These are phyloP conservation scores for Xanthoparmelia taractica DNA, from an alignment of 495 filamentous ascomycete species.

Conservation along the genomic window DNA sequence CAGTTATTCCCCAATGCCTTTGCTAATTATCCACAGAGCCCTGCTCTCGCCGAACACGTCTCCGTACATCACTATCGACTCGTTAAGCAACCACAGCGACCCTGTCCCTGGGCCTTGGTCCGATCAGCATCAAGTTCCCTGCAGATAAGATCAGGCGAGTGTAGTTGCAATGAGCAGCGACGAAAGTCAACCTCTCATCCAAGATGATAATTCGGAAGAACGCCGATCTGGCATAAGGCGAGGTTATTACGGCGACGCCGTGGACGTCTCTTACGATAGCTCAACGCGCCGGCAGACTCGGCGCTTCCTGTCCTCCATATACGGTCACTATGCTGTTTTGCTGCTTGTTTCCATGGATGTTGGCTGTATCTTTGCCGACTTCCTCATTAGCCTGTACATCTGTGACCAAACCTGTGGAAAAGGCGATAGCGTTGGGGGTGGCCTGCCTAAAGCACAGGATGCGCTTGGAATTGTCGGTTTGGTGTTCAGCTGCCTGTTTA, in stretches of 20 bases:
- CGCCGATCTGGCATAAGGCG: background rate
- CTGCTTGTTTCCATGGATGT: constrained; percentile 50
- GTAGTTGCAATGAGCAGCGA: constrained; percentile 4
- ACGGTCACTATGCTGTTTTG: constrained; percentile 52
- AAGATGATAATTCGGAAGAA: background rate
- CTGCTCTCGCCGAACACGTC: background rate
- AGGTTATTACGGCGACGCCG: constrained; percentile 9
- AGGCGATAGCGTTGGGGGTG: constrained; percentile 28
- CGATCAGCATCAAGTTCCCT: background rate
- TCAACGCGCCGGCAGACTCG: constrained; percentile 22
- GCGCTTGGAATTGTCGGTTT: constrained; percentile 40
- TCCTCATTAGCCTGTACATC: constrained; percentile 52
- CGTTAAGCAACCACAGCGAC: background rate
- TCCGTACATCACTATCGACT: background rate
- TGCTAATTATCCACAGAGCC: background rate
- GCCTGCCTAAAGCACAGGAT: constrained; percentile 34
- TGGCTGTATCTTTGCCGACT: constrained; percentile 51
- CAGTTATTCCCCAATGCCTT: background rate
- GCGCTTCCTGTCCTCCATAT: constrained; percentile 44
- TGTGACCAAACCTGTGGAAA: constrained; percentile 43
- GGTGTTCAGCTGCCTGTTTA: constrained; percentile 52
- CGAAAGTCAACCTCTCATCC: constrained; percentile 16
- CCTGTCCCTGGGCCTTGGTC: background rate
- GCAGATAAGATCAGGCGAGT: background rate
- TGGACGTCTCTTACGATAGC: constrained; percentile 8